Percentiles rank a stretch among this genome's conserved stretches.
phyloP scores from a whole-genome alignment of 768 basidiomycete genomes.

The Phylloporus sp. region DNA sequence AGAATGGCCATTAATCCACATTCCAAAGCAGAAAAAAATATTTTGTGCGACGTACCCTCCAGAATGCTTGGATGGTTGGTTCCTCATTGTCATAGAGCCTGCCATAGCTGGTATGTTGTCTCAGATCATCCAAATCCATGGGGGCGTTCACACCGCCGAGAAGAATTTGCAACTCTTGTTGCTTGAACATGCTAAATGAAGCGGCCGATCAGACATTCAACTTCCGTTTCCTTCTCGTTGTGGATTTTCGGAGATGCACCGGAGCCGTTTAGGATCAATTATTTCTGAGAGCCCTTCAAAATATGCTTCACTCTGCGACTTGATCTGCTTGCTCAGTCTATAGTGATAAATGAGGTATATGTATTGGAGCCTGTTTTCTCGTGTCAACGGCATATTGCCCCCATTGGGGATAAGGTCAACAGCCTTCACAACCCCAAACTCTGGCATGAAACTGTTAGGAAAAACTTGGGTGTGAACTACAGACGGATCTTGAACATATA shows the following conservation, averaged over 20 bases:
- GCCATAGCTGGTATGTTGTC: slow-evolving; percentile 75
- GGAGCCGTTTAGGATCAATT: slow-evolving; percentile 86
- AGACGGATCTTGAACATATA: background rate
- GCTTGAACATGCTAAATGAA: slow-evolving; percentile 85
- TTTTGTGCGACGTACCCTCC: slow-evolving; percentile 59
- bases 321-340: slow-evolving; percentile 85
- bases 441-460: slow-evolving; percentile 34
- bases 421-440: slow-evolving; percentile 75
- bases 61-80: slow-evolving; percentile 72
- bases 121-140: slow-evolving; percentile 80
- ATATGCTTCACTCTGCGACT: slow-evolving; percentile 76
- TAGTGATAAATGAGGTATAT: slow-evolving; percentile 89
- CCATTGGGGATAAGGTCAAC: slow-evolving; percentile 82
- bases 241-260: slow-evolving; percentile 35
- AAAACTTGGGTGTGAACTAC: background rate
- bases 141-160: slow-evolving; percentile 85
- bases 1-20: background rate
- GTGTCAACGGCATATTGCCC: slow-evolving; percentile 77
- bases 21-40: background rate
- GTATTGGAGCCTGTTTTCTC: slow-evolving; percentile 85
- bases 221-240: background rate
- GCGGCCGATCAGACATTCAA: slow-evolving; percentile 6
- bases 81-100: slow-evolving; percentile 72
- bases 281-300: slow-evolving; percentile 92
- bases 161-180: slow-evolving; percentile 89